Evolutionary conservation across 257 asterid genomes (phyloP), one percentile per base, ranked within the genome.

Genomic region (Leptodermis oblonga): DNA sequence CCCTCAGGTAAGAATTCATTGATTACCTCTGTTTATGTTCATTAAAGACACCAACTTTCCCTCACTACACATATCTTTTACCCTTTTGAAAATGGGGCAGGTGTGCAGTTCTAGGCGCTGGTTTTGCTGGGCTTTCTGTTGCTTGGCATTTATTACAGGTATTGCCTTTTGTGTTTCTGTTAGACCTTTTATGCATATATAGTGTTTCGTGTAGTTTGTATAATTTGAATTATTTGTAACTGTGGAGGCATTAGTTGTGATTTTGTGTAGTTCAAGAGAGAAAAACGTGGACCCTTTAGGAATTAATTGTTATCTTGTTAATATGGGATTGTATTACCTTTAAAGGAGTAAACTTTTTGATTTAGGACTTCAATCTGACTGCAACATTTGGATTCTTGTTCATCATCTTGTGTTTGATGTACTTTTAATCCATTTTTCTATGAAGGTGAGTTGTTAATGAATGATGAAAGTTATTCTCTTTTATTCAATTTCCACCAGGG

Each of bases 81-180:
- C 20, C 23, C 45, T 63, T 77, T 2, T 61, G 28, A 53, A 7
- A 61, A 61, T n/a, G 30, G 37, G 75, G 75, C 81, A 94, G 99
- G 69, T 86, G 76, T 74, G 99, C 97, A 70, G 88, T 94, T 82
- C 95, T 94, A 76, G 99, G 99, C 62, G 99, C 99, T 74, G 99
- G 99, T 52, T 91, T 90, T 84, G 97, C 99, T 76, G 99, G 99
- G 64, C 73, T 94, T 67, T 90, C 97, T 72, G 95, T 94, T 30
- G 86, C 81, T 74, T 94, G 96, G 96, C 90, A 94, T 84, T 83
- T 94, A 85, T 88, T 94, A 82, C 92, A 81, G 51, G 97, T 89
- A 80, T 70, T 22, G 17, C 30, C 42, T 45, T 48, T 48, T 69
- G 33, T 39, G 52, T 26, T 25, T 31, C 17, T 62, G 20, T 48